A percentile compares a stretch with the other conserved stretches of the same genome.
Conservation (phyloP, 495 filamentous ascomycete species). For the Cudoniella acicularis region DNA sequence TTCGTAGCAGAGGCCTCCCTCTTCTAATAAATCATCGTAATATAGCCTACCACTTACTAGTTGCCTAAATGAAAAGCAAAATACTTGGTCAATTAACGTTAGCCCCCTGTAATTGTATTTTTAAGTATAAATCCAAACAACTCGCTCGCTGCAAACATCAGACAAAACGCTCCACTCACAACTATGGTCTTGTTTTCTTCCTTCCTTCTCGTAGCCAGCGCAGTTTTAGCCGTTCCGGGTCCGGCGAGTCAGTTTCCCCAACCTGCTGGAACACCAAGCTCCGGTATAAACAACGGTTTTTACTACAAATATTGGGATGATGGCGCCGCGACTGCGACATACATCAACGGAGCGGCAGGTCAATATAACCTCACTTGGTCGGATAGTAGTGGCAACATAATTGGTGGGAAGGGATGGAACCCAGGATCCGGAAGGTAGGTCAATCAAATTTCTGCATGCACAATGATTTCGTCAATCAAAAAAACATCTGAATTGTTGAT, state of each 20-base stretch:
- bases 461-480: conserved; percentile 17
- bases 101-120: too few species aligned
- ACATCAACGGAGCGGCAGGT: conserved; percentile 56
- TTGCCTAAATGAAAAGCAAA: too few species aligned
- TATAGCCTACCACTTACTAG: too few species aligned
- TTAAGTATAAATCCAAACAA: too few species aligned
- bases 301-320: conserved; percentile 68
- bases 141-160: too few species aligned
- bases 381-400: conserved; percentile 56
- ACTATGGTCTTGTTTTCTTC: too few species aligned
- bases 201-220: too few species aligned
- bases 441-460: conserved; percentile 15
- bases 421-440: conserved; percentile 31
- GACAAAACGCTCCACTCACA: too few species aligned
- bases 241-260: background rate
- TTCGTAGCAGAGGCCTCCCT: too few species aligned
- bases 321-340: conserved; percentile 50
- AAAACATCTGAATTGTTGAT: background rate
- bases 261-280: background rate
- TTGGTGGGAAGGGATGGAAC: conserved; percentile 47
- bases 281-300: conserved; percentile 36
- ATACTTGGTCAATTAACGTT: too few species aligned
- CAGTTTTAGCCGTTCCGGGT: background rate
- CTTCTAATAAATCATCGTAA: too few species aligned
- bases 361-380: conserved; percentile 57